Evolutionary conservation across 805 yeast species (phyloP).

Genomic region (baker's yeast (Saccharomyces cerevisiae)): DNA sequence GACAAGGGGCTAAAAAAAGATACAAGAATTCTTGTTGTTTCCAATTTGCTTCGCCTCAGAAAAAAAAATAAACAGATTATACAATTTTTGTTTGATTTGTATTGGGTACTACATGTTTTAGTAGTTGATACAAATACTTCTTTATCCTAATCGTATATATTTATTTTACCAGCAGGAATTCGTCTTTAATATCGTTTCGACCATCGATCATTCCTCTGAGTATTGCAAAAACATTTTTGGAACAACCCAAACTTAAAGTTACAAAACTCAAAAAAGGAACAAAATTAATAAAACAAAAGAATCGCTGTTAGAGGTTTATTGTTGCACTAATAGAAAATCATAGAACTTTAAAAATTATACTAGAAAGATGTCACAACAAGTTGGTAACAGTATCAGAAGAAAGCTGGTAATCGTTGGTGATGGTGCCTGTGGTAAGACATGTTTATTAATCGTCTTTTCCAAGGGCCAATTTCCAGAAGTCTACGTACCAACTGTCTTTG

Average conservation of each 20-base stretch:
- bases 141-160: neutral
- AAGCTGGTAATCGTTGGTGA: conserved; percentile 93
- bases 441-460: conserved; percentile 76
- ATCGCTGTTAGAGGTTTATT: neutral
- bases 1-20: neutral
- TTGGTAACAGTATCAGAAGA: conserved; percentile 41
- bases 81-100: neutral
- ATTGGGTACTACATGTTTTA: neutral
- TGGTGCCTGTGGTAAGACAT: conserved; percentile 96
- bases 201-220: neutral
- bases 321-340: neutral
- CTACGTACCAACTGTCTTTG: conserved; percentile 93
- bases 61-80: neutral
- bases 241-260: neutral
- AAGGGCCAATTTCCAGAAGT: conserved; percentile 91
- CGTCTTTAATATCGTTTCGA: neutral
- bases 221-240: neutral
- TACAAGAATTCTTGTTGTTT: neutral
- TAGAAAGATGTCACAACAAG: conserved; percentile 26
- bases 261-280: neutral
- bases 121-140: neutral
- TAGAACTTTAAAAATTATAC: neutral
- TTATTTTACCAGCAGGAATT: neutral
- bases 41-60: neutral
- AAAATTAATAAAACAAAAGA: neutral